Evolutionary conservation across 257 asterid genomes (phyloP).

Genomic region (Solanum arcanum): DNA sequence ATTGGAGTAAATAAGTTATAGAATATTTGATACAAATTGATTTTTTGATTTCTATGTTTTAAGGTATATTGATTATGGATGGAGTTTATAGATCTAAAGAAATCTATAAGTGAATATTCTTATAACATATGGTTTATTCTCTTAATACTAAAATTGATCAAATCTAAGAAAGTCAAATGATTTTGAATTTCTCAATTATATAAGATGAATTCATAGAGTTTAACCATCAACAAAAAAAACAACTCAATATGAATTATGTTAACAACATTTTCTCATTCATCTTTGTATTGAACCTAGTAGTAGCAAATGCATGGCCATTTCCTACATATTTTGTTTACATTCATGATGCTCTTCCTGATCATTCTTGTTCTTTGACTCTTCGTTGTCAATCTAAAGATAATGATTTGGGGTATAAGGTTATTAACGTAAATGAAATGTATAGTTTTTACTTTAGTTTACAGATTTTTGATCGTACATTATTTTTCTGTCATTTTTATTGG

Average conservation of each 20-base stretch:
- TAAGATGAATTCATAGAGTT: not conserved
- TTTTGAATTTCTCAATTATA: not conserved
- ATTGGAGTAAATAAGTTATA: not conserved
- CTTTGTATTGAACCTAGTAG: not conserved
- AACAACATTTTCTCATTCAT: not conserved
- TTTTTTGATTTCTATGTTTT: not conserved
- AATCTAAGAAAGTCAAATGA: not conserved
- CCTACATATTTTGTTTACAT: not conserved
- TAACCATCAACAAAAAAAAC: not conserved
- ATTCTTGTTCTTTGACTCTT: not conserved
- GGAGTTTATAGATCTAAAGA: not conserved
- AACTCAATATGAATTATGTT: not conserved
- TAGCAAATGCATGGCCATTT: not conserved
- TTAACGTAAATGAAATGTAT: not conserved
- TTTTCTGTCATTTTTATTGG: not conserved
- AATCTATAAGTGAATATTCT: not conserved
- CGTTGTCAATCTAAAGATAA: not conserved
- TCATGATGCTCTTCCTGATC: not conserved
- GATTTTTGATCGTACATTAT: not conserved
- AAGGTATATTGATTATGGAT: not conserved
- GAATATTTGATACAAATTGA: too few relatives aligned
- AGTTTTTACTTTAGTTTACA: not conserved
- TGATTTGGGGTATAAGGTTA: not conserved
- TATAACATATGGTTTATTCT: not conserved
- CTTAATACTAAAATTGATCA: not conserved